These are phyloP conservation scores for Botrytis fragariae DNA, from an alignment of 2,329 filamentous ascomycete species.

Conservation along the genomic window DNA sequence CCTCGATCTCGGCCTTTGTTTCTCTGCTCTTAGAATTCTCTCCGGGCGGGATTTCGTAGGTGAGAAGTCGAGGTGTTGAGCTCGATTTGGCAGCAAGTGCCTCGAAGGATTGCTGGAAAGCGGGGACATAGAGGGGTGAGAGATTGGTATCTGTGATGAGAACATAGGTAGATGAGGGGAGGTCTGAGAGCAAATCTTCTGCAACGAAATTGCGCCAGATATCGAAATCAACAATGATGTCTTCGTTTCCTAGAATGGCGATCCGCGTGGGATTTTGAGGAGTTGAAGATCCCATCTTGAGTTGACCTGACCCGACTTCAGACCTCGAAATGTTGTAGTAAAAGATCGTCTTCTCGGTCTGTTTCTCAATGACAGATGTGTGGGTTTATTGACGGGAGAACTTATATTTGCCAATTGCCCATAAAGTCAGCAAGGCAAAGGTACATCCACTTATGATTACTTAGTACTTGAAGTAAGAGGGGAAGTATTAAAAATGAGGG, in stretches of 20 bases:
- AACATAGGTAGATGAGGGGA: slow-evolving; percentile 87
- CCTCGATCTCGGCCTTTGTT: slow-evolving; percentile 93
- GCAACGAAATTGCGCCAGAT: slow-evolving; percentile 83
- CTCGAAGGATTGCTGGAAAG: slow-evolving; percentile 68
- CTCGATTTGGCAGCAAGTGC: slow-evolving; percentile 41
- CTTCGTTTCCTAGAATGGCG: slow-evolving; percentile 81
- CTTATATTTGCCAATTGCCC: slow-evolving; percentile 12
- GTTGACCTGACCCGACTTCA: not conserved
- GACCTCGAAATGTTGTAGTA: not conserved
- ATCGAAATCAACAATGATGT: slow-evolving; percentile 87
- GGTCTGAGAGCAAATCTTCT: slow-evolving; percentile 72
- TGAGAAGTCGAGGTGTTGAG: slow-evolving; percentile 66
- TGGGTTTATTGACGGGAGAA: not conserved
- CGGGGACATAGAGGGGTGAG: slow-evolving; percentile 72
- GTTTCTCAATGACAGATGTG: not conserved
- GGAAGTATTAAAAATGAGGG: not conserved
- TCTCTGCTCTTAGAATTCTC: slow-evolving; percentile 91
- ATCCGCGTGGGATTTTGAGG: slow-evolving; percentile 55
- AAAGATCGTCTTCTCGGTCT: not conserved
- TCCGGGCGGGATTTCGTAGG: slow-evolving; percentile 83
- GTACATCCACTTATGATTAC: not conserved
- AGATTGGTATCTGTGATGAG: slow-evolving; percentile 97
- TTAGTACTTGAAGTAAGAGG: not conserved
- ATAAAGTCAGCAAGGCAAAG: not conserved
- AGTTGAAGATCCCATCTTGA: slow-evolving; percentile 31